Base-by-base conservation (phyloP, 2,329 filamentous ascomycete species). In the Penicillium sp. region DNA sequence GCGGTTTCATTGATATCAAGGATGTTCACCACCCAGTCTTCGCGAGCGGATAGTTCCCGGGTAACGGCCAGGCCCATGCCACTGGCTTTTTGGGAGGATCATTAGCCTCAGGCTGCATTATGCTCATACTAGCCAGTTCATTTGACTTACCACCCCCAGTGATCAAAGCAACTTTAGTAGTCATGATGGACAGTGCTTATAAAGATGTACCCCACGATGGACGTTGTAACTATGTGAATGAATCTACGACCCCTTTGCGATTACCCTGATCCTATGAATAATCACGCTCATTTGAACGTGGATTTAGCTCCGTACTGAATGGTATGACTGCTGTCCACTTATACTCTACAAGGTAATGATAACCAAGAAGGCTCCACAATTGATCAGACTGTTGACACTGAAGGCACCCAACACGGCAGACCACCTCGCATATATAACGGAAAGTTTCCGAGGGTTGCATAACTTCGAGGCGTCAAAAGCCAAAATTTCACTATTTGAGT, bases 41-140 rank as follows among this genome's bases (percentile, higher is more conserved):
- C 67, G 29, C 69, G 69, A n/a, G 64, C 53, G 15, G 70, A 70
- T 44, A 79, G 70, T 20, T 70, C 69, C 59, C 69, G 61, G n/a
- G 76, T 74, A 49, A 77, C 74, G 14, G 72, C 72, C 22, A 79
- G 66, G 48, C 77, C 77, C 67, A 79, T 77, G 41, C 76, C 77
- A 58, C 72, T 73, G 55, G 74, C 75, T 76, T 53, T 14, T 40
- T 23, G 15, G 14, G 40, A 8, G 18, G 6, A 27, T 29, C 26
- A 29, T 31, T 26, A 40, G 18, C n/a, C 26, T 26, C 11, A 27
- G n/a, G 40, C 9, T 23, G 20, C 23, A 1, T 4, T 4, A n/a
- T 43, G 14, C 15, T 23, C 29, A 43, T 37, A 8, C 20, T 31
- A 26, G 20, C 29, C 15, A 53, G 12, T 3, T 41, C 25, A 23